These are phyloP conservation scores for Biscutella laevigata DNA, from an alignment of 441 rosid species.

Conservation along the genomic window DNA sequence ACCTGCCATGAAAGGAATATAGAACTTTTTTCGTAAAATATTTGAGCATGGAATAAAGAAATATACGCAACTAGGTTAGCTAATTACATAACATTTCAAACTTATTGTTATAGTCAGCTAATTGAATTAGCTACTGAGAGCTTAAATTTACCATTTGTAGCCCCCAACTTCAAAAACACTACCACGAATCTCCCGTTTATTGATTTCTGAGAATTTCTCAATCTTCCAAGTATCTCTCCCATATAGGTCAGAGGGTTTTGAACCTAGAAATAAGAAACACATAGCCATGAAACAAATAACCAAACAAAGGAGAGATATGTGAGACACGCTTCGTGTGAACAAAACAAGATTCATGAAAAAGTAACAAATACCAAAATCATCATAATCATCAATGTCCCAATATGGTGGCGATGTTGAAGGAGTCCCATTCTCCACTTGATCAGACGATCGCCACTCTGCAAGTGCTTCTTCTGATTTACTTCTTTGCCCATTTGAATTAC, in stretches of 20 bases:
- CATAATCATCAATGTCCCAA: slow-evolving; percentile 76
- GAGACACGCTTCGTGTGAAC: no score
- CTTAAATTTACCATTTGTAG: slow-evolving; percentile 59
- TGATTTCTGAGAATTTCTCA: slow-evolving; percentile 77
- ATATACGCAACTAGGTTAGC: not conserved
- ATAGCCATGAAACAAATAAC: no score
- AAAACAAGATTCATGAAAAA: no score
- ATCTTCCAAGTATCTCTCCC: slow-evolving; percentile 85
- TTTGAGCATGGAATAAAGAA: not conserved
- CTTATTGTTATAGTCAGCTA: no score
- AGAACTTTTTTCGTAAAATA: no score
- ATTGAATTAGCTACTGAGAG: no score
- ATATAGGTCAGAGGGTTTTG: slow-evolving; percentile 65
- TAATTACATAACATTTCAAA: not conserved
- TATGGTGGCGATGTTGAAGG: slow-evolving; percentile 77
- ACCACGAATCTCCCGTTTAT: slow-evolving; percentile 73
- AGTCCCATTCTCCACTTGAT: slow-evolving; percentile 77
- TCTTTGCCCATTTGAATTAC: slow-evolving; percentile 42
- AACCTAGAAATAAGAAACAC: no score
- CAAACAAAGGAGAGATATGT: no score
- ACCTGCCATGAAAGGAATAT: slow-evolving; percentile 63
- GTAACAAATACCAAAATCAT: slow-evolving; percentile 60
- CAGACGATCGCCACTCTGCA: slow-evolving; percentile 88
- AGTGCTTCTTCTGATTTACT: slow-evolving; percentile 70
- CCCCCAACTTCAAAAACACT: slow-evolving; percentile 78